Evolutionary conservation across 805 yeast genomes (phyloP).

Genomic region (Candida easanensis): DNA sequence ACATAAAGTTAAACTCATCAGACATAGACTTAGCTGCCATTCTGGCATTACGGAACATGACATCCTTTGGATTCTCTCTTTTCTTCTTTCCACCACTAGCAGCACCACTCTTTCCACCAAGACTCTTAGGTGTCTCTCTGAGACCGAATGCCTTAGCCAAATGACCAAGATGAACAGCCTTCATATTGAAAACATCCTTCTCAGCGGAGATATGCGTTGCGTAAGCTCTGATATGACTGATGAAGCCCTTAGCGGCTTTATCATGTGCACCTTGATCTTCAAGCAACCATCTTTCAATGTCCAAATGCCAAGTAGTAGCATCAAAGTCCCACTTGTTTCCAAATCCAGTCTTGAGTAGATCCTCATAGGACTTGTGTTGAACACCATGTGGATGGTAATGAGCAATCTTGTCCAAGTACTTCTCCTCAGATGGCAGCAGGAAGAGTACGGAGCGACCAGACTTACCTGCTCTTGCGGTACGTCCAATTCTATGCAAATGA

Average conservation of each 20-base stretch:
- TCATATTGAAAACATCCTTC: constrained; percentile 76
- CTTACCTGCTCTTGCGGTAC: constrained; percentile 97
- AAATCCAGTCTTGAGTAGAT: constrained; percentile 37
- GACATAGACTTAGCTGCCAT: constrained; percentile 59
- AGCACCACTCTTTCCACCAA: constrained; percentile 46
- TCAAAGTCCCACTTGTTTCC: constrained; percentile 79
- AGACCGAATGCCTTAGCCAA: constrained; percentile 92
- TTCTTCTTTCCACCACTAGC: constrained; percentile 35
- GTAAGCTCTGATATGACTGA: constrained; percentile 90
- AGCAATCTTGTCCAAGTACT: constrained; percentile 62
- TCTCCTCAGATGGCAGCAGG: constrained; percentile 90
- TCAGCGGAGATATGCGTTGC: constrained; percentile 89
- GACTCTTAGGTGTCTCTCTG: constrained; percentile 88
- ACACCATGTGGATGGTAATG: constrained; percentile 57
- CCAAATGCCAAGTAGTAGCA: constrained; percentile 95
- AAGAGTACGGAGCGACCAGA: constrained; percentile 76
- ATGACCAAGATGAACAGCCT: constrained; percentile 87
- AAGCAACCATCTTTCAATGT: constrained; percentile 83
- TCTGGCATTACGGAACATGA: constrained; percentile 74
- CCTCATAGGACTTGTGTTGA: constrained; percentile 46
- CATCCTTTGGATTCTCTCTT: constrained; percentile 67
- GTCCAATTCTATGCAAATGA: constrained; percentile 93
- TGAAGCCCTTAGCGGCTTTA: constrained; percentile 75
- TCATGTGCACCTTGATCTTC: constrained; percentile 60
- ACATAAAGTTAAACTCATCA: constrained; percentile 67